Conservation (phyloP, 192 early-diverging fungal species). For the Backusella tuberculispora region DNA sequence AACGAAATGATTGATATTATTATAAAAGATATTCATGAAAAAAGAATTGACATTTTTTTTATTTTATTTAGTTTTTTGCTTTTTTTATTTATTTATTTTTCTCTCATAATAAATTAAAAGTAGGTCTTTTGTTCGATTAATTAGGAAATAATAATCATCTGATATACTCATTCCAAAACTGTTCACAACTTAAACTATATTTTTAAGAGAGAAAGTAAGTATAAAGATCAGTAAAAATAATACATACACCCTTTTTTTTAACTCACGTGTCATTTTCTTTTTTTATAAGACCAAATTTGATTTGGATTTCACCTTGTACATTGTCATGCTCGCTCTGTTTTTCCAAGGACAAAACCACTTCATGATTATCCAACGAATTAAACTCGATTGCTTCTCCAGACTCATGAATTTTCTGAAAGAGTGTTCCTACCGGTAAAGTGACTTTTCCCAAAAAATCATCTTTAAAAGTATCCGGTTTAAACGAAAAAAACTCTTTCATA, state of each 20-base stretch:
- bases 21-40: neutral
- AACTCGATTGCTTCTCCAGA: constrained; percentile 22
- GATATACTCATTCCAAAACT: constrained; percentile 5
- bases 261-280: constrained; percentile 5
- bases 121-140: constrained; percentile 18
- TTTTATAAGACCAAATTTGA: constrained; percentile 38
- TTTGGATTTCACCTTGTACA: constrained; percentile 33
- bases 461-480: constrained; percentile 72
- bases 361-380: constrained; percentile 22
- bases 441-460: constrained; percentile 69
- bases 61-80: neutral
- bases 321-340: constrained; percentile 40
- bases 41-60: neutral
- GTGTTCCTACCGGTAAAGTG: constrained; percentile 51
- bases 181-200: constrained; percentile 5
- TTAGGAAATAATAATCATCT: constrained; percentile 3
- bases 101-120: constrained; percentile 2
- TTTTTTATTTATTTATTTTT: neutral
- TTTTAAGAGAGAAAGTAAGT: neutral
- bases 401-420: constrained; percentile 27
- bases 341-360: constrained; percentile 25
- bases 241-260: neutral
- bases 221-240: neutral
- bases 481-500: constrained; percentile 35
- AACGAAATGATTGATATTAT: neutral